Percentiles rank a stretch among this genome's conserved stretches.
Evolutionary conservation across 2,329 filamentous ascomycete genomes (phyloP).

Genomic region (Nannizziopsis arthrosporioides): DNA sequence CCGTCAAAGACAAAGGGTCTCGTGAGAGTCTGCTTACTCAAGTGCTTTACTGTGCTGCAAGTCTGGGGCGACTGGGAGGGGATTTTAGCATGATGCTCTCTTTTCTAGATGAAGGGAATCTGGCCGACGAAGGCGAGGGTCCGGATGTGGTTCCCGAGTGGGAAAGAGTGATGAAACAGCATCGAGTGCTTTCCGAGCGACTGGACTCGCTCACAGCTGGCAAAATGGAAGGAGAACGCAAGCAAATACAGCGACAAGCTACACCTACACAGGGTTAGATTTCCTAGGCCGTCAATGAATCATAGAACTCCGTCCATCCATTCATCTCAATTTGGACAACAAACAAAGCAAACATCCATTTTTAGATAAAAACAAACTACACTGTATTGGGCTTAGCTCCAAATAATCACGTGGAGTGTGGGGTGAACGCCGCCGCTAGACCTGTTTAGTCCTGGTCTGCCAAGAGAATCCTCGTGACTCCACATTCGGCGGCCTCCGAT

Average conservation of each 20-base stretch:
- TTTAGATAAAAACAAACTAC: not conserved
- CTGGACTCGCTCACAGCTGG: slow-evolving; percentile 31
- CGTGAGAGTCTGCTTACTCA: slow-evolving; percentile 84
- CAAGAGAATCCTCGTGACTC: not conserved
- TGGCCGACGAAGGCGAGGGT: slow-evolving; percentile 29
- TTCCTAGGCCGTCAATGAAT: too few relatives aligned
- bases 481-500: not conserved
- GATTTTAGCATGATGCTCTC: slow-evolving; percentile 88
- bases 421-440: not conserved
- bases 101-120: slow-evolving; percentile 33
- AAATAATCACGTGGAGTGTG: not conserved
- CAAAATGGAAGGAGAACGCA: slow-evolving; percentile 14
- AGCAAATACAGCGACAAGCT: slow-evolving; percentile 10
- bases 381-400: not conserved
- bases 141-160: slow-evolving; percentile 49
- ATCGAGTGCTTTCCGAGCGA: slow-evolving; percentile 70
- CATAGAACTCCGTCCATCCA: not conserved
- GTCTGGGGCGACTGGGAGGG: slow-evolving; percentile 74
- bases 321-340: not conserved
- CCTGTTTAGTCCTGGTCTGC: not conserved
- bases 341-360: too few relatives aligned
- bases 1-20: slow-evolving; percentile 65
- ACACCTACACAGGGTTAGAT: not conserved
- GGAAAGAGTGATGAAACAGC: slow-evolving; percentile 80
- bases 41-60: slow-evolving; percentile 84